Evolutionary conservation across 2,329 filamentous ascomycete genomes (phyloP), one percentile per base, ranked within the genome.

Genomic region (Sclerotinia glacialis): DNA sequence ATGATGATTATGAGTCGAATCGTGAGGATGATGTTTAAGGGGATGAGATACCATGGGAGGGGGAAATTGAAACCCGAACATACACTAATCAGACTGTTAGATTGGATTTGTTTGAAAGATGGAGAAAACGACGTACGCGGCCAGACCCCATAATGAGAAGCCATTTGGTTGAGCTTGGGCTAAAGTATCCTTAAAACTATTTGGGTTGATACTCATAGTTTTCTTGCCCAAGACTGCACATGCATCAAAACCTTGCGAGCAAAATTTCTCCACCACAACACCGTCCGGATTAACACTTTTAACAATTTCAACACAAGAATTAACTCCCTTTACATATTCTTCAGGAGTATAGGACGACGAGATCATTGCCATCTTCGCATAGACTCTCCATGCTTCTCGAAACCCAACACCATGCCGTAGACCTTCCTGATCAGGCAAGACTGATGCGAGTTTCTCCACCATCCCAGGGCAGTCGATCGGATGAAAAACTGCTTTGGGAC

Each of bases 1-100:
- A 74, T 60, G 14, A 68, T 50, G 23, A 67, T 68, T 3, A 73
- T 58, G 11, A 76, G 64, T 16, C 74, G 72, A 1, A 81, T 60
- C 9, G 77, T 70, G 61, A 79, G 76, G 64, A 76, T 77, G 1
- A 80, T 74, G 64, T 84, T 84, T 18, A 78, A 66, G 0, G 78
- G 78, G 16, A 82, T 75, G 1, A 78, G 71, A 54, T 76, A 74
- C 76, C 74, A 79, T 1, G 82, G 82, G 0, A 84, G 74, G 4
- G 82, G 82, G 65, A 79, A 84, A 0, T 77, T 71, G 40, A 79
- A 80, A 5, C 77, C 80, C 0, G 82, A 81, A 40, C 28, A 62
- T 21, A 47, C 42, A 23, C 54, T 68, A 62, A 23, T 54, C 16
- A 31, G 31, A 50, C 1, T 28, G 21, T 64, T 42, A 50, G 55